A percentile compares a stretch with the other conserved stretches of the same genome.
Evolutionary conservation across 2,329 filamentous ascomycete species (phyloP).

Genomic region (Emydomyces testavorans): DNA sequence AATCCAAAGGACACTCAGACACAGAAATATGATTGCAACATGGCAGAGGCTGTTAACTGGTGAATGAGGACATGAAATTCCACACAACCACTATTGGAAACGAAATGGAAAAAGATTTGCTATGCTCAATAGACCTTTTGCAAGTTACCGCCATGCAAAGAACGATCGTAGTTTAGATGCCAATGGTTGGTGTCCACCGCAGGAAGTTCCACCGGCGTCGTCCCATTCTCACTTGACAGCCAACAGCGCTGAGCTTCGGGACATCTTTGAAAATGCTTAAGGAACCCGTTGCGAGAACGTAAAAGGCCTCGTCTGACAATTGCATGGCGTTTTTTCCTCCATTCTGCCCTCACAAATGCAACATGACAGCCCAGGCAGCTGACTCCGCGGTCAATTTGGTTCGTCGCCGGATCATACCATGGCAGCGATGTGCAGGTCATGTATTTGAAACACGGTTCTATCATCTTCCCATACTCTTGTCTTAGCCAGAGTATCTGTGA

Average conservation of each 20-base stretch:
- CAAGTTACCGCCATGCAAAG: too few species aligned
- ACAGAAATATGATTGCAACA: too few species aligned
- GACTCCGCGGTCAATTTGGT: conserved; percentile 3
- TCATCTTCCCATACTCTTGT: background rate
- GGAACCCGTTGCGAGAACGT: conserved; percentile 5
- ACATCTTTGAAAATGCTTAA: conserved; percentile 8
- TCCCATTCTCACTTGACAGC: conserved; percentile 10
- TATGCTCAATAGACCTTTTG: too few species aligned
- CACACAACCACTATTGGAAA: too few species aligned
- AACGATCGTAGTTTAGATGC: too few species aligned
- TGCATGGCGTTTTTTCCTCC: background rate
- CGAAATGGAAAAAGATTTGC: too few species aligned
- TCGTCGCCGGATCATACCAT: conserved; percentile 4
- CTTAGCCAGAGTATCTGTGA: background rate
- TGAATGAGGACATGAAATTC: too few species aligned
- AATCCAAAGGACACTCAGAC: too few species aligned
- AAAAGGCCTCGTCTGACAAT: background rate
- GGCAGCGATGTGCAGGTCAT: conserved; percentile 9
- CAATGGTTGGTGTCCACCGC: too few species aligned
- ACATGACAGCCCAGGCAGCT: conserved; percentile 10
- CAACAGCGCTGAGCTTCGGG: conserved; percentile 10
- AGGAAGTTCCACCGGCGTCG: too few species aligned
- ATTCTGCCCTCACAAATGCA: background rate
- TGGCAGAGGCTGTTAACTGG: too few species aligned
- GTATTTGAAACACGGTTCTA: background rate